phyloP scores from a whole-genome alignment of 2,329 filamentous ascomycete species.

The Emericellopsis atlantica region DNA sequence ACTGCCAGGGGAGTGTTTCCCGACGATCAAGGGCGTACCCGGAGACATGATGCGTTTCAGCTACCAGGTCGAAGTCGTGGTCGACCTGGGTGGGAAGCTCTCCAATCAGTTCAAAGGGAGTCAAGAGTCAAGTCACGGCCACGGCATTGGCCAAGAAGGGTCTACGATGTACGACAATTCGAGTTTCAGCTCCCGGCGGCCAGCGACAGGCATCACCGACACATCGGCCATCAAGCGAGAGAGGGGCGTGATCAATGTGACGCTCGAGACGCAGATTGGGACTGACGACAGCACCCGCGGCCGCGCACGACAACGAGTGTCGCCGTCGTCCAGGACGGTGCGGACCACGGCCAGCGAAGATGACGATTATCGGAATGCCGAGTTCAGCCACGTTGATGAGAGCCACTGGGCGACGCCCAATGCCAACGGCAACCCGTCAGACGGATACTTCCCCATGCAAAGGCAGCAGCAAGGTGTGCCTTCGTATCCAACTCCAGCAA shows the following conservation, averaged over 20 bases:
- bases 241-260: slow-evolving; percentile 80
- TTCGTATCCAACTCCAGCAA: slow-evolving; percentile 1
- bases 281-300: slow-evolving; percentile 58
- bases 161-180: not conserved
- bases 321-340: slow-evolving; percentile 13
- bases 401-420: slow-evolving; percentile 8
- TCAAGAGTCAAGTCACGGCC: slow-evolving; percentile 29
- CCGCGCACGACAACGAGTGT: slow-evolving; percentile 10
- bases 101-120: slow-evolving; percentile 58
- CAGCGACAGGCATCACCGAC: slow-evolving; percentile 60
- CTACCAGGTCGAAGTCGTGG: slow-evolving; percentile 84
- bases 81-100: slow-evolving; percentile 82
- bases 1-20: slow-evolving; percentile 82
- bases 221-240: slow-evolving; percentile 77
- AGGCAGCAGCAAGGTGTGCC: slow-evolving; percentile 15
- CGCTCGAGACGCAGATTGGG: slow-evolving; percentile 79
- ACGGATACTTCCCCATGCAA: slow-evolving; percentile 12
- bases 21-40: slow-evolving; percentile 80
- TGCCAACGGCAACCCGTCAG: slow-evolving; percentile 7
- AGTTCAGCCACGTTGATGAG: slow-evolving; percentile 7
- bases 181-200: slow-evolving; percentile 5
- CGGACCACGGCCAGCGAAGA: slow-evolving; percentile 17
- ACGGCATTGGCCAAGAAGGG: slow-evolving; percentile 10
- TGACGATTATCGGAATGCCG: slow-evolving; percentile 8
- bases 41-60: slow-evolving; percentile 92